Percentiles rank a stretch among this genome's conserved stretches.
Evolutionary conservation across 75 land plant genomes (phyloP).

Genomic region (Sequoia sempervirens): DNA sequence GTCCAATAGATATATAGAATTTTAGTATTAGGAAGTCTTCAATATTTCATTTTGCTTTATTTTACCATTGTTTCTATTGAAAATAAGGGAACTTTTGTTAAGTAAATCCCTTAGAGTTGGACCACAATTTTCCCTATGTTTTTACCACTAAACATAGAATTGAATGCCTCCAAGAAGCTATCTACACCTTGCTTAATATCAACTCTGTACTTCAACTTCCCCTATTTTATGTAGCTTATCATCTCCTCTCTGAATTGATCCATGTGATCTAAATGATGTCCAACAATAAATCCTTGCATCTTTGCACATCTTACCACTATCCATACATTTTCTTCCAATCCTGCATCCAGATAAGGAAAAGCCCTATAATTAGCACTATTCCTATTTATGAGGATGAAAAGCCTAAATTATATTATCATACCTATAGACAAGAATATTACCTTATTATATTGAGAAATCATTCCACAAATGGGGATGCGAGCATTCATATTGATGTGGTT

Average conservation of each 20-base stretch:
- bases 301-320: slow-evolving; percentile 27
- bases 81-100: neutral
- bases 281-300: slow-evolving; percentile 36
- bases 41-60: neutral
- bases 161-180: slow-evolving; percentile 31
- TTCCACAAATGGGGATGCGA: slow-evolving; percentile 32
- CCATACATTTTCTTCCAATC: slow-evolving; percentile 33
- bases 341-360: slow-evolving; percentile 11
- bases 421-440: slow-evolving; percentile 5
- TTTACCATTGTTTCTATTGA: neutral
- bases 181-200: slow-evolving; percentile 35
- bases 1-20: too few relatives aligned
- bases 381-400: neutral
- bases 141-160: slow-evolving; percentile 27
- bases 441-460: slow-evolving; percentile 48
- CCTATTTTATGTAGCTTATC: slow-evolving; percentile 24
- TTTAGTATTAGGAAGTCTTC: too few relatives aligned
- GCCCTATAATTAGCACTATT: neutral
- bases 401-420: neutral
- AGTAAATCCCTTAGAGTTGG: slow-evolving; percentile 9
- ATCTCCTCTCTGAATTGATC: slow-evolving; percentile 26
- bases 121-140: slow-evolving; percentile 39
- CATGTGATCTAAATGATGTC: slow-evolving; percentile 13
- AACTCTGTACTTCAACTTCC: slow-evolving; percentile 26
- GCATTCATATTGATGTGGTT: slow-evolving; percentile 31